Conservation (phyloP, 2,329 filamentous ascomycete species). For the Elsinoe australis region DNA sequence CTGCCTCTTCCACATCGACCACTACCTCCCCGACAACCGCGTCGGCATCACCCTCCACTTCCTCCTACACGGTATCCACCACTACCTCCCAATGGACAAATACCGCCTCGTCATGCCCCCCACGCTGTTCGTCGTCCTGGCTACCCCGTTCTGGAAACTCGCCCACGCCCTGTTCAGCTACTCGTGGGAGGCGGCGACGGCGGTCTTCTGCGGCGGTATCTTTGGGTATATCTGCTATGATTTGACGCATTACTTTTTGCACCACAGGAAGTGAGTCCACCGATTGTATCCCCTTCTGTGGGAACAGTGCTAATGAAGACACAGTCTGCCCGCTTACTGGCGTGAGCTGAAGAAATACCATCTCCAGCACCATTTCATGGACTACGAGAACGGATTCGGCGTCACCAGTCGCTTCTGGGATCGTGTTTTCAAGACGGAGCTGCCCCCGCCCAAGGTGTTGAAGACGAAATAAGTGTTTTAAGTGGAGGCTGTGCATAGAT, state of each 20-base stretch:
- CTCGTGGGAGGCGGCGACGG: constrained; percentile 73
- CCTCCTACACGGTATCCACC: constrained; percentile 90
- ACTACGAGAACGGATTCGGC: constrained; percentile 95
- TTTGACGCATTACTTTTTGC: constrained; percentile 95
- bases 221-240: constrained; percentile 97
- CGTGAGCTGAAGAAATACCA: constrained; percentile 95
- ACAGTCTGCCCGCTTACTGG: constrained; percentile 75
- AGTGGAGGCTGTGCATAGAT: too few relatives aligned
- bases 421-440: constrained; percentile 78
- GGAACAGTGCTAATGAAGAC: constrained; percentile 6
- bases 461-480: constrained; percentile 37
- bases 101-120: constrained; percentile 97
- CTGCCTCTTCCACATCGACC: constrained; percentile 87
- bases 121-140: constrained; percentile 72
- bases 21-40: constrained; percentile 87
- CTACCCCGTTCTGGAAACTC: constrained; percentile 85
- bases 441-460: constrained; percentile 49
- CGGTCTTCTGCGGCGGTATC: constrained; percentile 80
- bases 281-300: background rate
- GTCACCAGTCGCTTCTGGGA: constrained; percentile 98
- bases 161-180: constrained; percentile 75
- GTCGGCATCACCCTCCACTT: constrained; percentile 84
- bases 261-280: constrained; percentile 69
- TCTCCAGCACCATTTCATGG: constrained; percentile 92
- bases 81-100: constrained; percentile 98